Conservation (phyloP, 2,329 filamentous ascomycete species). For the Aspergillus intermedius region DNA sequence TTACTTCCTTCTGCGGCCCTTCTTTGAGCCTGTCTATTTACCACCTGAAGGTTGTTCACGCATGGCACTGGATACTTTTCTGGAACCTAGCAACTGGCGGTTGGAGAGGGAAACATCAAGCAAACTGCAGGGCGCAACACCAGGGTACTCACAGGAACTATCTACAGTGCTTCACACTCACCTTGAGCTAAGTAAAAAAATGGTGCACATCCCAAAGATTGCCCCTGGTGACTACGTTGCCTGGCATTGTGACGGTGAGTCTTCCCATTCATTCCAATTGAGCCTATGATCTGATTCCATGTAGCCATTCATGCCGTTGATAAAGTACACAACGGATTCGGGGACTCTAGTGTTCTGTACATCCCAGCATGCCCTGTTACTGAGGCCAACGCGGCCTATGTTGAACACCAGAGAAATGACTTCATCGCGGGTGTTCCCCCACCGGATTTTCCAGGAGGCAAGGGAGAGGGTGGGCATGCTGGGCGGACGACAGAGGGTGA, state of each 20-base stretch:
- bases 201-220: slow-evolving; percentile 4
- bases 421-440: too few species aligned
- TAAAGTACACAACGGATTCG: slow-evolving; percentile 1
- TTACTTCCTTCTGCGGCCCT: slow-evolving; percentile 70
- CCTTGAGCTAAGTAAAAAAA: slow-evolving; percentile 2
- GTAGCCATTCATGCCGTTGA: slow-evolving; percentile 6
- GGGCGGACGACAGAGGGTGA: too few species aligned
- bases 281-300: neutral
- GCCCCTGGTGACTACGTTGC: slow-evolving; percentile 3
- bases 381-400: too few species aligned
- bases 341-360: slow-evolving; percentile 5
- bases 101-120: neutral
- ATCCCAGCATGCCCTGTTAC: too few species aligned
- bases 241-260: slow-evolving; percentile 1
- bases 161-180: slow-evolving; percentile 5
- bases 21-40: slow-evolving; percentile 53
- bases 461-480: too few species aligned
- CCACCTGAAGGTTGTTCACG: slow-evolving; percentile 3
- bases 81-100: neutral
- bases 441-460: too few species aligned
- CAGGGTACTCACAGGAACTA: slow-evolving; percentile 6
- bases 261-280: too few species aligned
- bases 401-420: too few species aligned
- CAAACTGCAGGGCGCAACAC: slow-evolving; percentile 6
- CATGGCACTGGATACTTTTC: slow-evolving; percentile 1